Evolutionary conservation across 352 stramenopile genomes (phyloP), one percentile per base, ranked within the genome.

Genomic region (Phytophthora idaei): DNA sequence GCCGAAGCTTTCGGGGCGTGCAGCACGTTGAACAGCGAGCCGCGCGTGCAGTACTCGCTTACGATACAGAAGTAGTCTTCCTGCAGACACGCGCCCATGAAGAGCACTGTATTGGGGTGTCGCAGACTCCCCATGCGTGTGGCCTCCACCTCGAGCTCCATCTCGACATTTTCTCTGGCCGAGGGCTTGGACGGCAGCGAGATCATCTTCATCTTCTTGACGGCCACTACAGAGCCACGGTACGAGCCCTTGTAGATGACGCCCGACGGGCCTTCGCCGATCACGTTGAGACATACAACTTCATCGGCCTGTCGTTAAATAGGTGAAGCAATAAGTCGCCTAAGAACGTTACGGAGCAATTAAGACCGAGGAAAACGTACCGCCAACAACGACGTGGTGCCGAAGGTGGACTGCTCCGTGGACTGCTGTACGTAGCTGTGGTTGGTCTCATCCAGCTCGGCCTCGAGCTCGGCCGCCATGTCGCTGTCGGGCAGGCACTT

Each of bases 81-180:
- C 60, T 97, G 85, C 12, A 99, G 82, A 77, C 96, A 99, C 36
- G 97, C 97, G 42, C 97, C 97, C 93, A 99, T 99, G 74, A 99
- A 99, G 21, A 99, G 81, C 65, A 98, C 98, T 27, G 98, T 98
- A 78, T 99, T 99, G 3, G 97, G 97, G 79, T 99, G 97, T n/a
- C 97, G 81, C 67, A 99, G 86, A 47, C 85, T 92, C 56, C 88
- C 87, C 86, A 96, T 96, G 49, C 88, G 81, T 34, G 85, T 84
- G 49, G 87, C 88, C 52, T 94, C 86, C 31, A 90, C 73, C 63
- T 94, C 78, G n/a, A 96, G 78, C 57, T 90, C 82, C 74, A 85
- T 91, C 69, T 94, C 86, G 34, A 96, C 89, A 39, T 83, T 78
- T 62, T 95, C 85, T 27, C 85, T 74, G 32, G 79, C 81, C 17